Percentiles rank a stretch among this genome's conserved stretches.
These are phyloP conservation scores for Porosira glacialis DNA, from an alignment of 352 stramenopile genomes.

Conservation along the genomic window DNA sequence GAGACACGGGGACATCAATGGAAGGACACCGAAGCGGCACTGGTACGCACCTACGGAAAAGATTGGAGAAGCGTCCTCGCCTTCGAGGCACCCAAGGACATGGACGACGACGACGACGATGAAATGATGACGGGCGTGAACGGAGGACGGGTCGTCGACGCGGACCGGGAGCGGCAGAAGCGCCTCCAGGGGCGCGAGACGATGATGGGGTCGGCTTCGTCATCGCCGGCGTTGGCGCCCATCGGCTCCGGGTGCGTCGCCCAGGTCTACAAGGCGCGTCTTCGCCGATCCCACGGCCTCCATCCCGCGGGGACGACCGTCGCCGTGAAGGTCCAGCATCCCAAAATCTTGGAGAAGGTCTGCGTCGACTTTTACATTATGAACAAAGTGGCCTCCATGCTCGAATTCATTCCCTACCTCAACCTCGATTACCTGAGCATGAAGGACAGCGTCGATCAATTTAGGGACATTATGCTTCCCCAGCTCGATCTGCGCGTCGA, in stretches of 20 bases:
- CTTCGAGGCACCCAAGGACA: slow-evolving; percentile 39
- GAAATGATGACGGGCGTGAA: slow-evolving; percentile 2
- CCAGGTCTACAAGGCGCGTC: slow-evolving; percentile 57
- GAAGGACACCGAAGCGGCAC: slow-evolving; percentile 51
- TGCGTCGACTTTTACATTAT: slow-evolving; percentile 81
- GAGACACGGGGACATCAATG: slow-evolving; percentile 71
- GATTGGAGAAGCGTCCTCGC: slow-evolving; percentile 42
- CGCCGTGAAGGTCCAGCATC: slow-evolving; percentile 80
- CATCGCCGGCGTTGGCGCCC: slow-evolving; percentile 27
- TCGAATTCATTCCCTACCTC: slow-evolving; percentile 66
- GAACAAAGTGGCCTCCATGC: slow-evolving; percentile 62
- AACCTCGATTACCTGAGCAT: slow-evolving; percentile 76
- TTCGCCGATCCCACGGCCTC: slow-evolving; percentile 20
- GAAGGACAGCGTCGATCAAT: slow-evolving; percentile 75
- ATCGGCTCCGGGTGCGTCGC: slow-evolving; percentile 79
- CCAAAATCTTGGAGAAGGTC: slow-evolving; percentile 74
- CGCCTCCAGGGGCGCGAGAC: slow-evolving; percentile 8
- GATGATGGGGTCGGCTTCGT: background rate
- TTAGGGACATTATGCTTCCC: slow-evolving; percentile 77
- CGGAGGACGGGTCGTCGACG: slow-evolving; percentile 4
- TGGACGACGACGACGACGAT: slow-evolving; percentile 24
- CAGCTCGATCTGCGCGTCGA: slow-evolving; percentile 78
- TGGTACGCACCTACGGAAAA: slow-evolving; percentile 59
- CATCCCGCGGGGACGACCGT: slow-evolving; percentile 58
- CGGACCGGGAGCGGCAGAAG: slow-evolving; percentile 29